phyloP scores from a whole-genome alignment of 805 yeast genomes.

The Yarrowia sp. region DNA sequence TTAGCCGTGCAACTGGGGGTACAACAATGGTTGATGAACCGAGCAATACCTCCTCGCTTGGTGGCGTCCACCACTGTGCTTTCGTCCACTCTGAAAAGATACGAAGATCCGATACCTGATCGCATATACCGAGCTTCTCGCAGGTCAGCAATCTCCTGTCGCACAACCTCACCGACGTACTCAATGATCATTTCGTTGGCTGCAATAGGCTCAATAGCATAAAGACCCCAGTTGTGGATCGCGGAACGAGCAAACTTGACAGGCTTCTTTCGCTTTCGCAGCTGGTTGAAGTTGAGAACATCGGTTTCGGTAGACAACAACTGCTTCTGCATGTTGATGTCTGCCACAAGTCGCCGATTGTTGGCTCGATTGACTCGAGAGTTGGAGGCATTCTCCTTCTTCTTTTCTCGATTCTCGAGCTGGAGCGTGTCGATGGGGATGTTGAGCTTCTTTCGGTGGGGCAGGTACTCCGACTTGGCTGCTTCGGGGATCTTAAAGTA shows the following conservation, averaged over 20 bases:
- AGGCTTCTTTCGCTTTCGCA: conserved; percentile 85
- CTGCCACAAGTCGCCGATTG: conserved; percentile 85
- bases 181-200: conserved; percentile 97
- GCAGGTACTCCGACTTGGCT: conserved; percentile 69
- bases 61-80: conserved; percentile 96
- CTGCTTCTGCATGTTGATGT: conserved; percentile 74
- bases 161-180: conserved; percentile 90
- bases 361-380: conserved; percentile 84
- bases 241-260: conserved; percentile 97
- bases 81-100: conserved; percentile 87
- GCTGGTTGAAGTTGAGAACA: conserved; percentile 74
- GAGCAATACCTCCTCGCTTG: conserved; percentile 92
- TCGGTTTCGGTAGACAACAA: conserved; percentile 66
- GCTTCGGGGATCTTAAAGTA: conserved; percentile 69
- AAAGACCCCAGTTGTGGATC: conserved; percentile 97
- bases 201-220: conserved; percentile 93
- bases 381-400: conserved; percentile 42
- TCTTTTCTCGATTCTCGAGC: conserved; percentile 28
- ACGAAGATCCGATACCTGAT: conserved; percentile 94
- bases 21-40: conserved; percentile 93
- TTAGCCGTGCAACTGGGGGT: conserved; percentile 97
- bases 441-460: conserved; percentile 66
- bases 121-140: conserved; percentile 80
- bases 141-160: conserved; percentile 92
- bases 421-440: conserved; percentile 36